A percentile compares a stretch with the other conserved stretches of the same genome.
Conservation (phyloP, 2,329 filamentous ascomycete species). For the Colletotrichum sp. region DNA sequence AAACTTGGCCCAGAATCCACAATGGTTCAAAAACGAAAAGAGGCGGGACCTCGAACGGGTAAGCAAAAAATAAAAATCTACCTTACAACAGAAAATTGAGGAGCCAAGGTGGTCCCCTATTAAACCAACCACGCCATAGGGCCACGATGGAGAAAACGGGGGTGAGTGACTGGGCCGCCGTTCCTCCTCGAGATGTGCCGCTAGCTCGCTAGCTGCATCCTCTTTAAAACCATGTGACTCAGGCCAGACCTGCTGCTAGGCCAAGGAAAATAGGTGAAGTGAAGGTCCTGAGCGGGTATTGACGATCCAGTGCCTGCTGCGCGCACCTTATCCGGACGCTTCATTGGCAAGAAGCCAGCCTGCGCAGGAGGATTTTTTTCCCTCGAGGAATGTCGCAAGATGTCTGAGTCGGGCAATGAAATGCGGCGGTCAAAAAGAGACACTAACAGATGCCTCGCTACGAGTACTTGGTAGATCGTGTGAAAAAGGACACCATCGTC, state of each 20-base stretch:
- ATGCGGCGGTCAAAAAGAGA: not conserved
- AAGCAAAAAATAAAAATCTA: not conserved
- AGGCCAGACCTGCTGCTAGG: not conserved
- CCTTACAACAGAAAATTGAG: not conserved
- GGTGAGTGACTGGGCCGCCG: not conserved
- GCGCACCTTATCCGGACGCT: conserved; percentile 5
- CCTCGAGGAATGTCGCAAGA: not conserved
- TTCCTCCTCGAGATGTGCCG: conserved; percentile 1
- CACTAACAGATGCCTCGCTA: not conserved
- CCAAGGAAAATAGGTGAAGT: not conserved
- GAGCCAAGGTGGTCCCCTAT: conserved; percentile 16
- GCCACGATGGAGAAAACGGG: conserved; percentile 17
- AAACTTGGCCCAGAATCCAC: not conserved
- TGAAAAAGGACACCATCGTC: not conserved
- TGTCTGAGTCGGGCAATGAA: not conserved
- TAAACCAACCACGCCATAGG: conserved; percentile 16
- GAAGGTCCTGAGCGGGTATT: conserved; percentile 6
- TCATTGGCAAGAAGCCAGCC: not conserved
- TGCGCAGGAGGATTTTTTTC: not conserved
- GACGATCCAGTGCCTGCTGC: conserved; percentile 4
- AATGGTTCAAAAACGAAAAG: not conserved
- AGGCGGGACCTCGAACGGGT: not conserved
- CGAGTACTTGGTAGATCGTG: not conserved
- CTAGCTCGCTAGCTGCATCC: conserved; percentile 20
- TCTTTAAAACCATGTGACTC: conserved; percentile 22